These are phyloP conservation scores for Agaricus subrufescens DNA, from an alignment of 768 basidiomycete genomes.

Conservation along the genomic window DNA sequence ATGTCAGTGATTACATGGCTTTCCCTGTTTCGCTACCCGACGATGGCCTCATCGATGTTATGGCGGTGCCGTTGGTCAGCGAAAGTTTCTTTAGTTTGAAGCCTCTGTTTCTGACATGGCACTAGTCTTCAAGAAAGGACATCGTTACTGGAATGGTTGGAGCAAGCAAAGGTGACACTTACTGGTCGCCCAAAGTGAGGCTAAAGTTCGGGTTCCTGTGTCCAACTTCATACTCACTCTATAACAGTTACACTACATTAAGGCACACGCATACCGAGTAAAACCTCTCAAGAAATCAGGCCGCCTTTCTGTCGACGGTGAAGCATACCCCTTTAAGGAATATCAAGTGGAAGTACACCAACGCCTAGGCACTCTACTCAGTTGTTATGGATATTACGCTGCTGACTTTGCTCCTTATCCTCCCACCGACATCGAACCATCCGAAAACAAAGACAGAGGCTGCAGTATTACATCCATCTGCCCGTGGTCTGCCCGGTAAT, in stretches of 20 bases:
- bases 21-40: conserved; percentile 80
- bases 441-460: neutral
- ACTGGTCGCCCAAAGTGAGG: conserved; percentile 58
- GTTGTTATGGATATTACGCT: conserved; percentile 57
- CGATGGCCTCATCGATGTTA: conserved; percentile 75
- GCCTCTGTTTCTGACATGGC: neutral
- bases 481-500: neutral
- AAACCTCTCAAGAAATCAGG: conserved; percentile 54
- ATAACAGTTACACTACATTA: conserved; percentile 62
- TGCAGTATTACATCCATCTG: neutral
- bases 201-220: neutral
- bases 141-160: conserved; percentile 53
- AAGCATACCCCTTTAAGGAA: conserved; percentile 66
- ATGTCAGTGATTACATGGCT: conserved; percentile 64
- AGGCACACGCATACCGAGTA: conserved; percentile 69
- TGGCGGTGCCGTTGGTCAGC: conserved; percentile 58
- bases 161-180: conserved; percentile 55
- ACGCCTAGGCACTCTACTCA: conserved; percentile 62
- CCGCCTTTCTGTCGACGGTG: conserved; percentile 71
- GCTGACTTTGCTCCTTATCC: conserved; percentile 40
- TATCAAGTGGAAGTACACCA: conserved; percentile 75
- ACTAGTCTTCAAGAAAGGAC: conserved; percentile 45
- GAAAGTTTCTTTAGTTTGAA: neutral
- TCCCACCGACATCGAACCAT: conserved; percentile 1
- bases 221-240: conserved; percentile 2